Conservation (phyloP, 2,329 filamentous ascomycete genomes). For the Bipolaris victoriae region DNA sequence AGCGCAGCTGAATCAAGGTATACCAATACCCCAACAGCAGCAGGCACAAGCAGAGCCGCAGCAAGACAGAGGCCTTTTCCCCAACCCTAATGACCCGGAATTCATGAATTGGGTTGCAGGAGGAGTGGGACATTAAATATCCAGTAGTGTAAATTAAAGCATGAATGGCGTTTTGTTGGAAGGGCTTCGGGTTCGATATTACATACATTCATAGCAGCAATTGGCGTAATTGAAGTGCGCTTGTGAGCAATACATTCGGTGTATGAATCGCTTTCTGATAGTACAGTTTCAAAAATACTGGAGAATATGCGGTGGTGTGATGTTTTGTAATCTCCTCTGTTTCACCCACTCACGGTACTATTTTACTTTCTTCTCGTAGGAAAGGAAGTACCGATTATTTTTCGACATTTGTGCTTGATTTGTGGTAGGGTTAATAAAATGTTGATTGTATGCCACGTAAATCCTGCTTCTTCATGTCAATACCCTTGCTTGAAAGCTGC, state of each 20-base stretch:
- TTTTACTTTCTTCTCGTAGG: too few relatives aligned
- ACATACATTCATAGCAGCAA: neutral
- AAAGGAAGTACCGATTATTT: too few relatives aligned
- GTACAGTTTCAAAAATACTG: too few relatives aligned
- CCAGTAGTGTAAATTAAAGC: neutral
- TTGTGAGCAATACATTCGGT: neutral
- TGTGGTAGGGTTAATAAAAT: too few relatives aligned
- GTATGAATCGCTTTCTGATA: neutral
- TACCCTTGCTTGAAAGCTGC: too few relatives aligned
- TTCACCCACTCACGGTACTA: too few relatives aligned
- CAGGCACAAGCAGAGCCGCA: slow-evolving; percentile 31
- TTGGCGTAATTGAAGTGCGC: neutral
- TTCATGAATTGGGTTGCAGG: slow-evolving; percentile 72
- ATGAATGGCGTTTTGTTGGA: slow-evolving; percentile 1
- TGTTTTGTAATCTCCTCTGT: neutral
- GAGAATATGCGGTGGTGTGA: too few relatives aligned
- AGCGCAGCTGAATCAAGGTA: slow-evolving; percentile 37
- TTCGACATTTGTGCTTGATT: too few relatives aligned
- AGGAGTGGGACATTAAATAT: slow-evolving; percentile 65
- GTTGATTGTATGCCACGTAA: too few relatives aligned
- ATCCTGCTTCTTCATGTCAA: too few relatives aligned
- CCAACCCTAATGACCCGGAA: slow-evolving; percentile 69
- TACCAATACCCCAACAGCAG: slow-evolving; percentile 27
- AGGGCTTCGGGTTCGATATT: neutral
- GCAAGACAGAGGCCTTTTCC: slow-evolving; percentile 65